phyloP scores from a whole-genome alignment of 371 early-diverging fungal species.

The Vavraia culicis region DNA sequence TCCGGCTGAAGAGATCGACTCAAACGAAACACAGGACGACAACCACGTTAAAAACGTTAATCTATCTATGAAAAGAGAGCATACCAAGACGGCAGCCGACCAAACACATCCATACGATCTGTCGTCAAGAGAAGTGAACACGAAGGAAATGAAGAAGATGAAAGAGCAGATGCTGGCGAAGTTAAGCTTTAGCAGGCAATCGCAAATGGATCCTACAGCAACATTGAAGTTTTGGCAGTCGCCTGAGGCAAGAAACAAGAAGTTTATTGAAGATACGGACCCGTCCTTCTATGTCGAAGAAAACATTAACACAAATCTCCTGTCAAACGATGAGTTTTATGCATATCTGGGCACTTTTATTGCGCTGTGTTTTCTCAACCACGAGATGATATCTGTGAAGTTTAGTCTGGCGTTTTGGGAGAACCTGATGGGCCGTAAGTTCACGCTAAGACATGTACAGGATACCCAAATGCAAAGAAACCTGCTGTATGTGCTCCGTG shows the following conservation, averaged over 20 bases:
- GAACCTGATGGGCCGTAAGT: conserved; percentile 20
- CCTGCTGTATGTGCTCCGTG: background rate
- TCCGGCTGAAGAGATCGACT: too few species aligned
- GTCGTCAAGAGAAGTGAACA: background rate
- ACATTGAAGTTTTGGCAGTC: background rate
- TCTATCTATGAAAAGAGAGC: too few species aligned
- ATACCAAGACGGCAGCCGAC: too few species aligned
- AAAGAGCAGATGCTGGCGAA: background rate
- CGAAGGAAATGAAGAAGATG: background rate
- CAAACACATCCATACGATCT: too few species aligned
- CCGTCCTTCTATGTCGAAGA: background rate
- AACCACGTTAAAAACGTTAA: too few species aligned
- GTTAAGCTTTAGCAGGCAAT: background rate
- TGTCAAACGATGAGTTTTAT: conserved; percentile 10
- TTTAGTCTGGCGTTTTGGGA: conserved; percentile 28
- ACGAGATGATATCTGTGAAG: conserved; percentile 3
- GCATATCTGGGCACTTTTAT: conserved; percentile 21
- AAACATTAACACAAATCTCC: background rate
- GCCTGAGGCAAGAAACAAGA: background rate
- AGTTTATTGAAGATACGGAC: background rate
- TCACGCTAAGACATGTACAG: conserved; percentile 9
- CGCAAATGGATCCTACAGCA: background rate
- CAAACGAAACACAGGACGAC: too few species aligned
- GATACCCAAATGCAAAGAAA: conserved; percentile 8
- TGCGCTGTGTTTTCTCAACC: conserved; percentile 1